phyloP scores from a whole-genome alignment of 768 basidiomycete genomes.

The Solioccasus polychromus region DNA sequence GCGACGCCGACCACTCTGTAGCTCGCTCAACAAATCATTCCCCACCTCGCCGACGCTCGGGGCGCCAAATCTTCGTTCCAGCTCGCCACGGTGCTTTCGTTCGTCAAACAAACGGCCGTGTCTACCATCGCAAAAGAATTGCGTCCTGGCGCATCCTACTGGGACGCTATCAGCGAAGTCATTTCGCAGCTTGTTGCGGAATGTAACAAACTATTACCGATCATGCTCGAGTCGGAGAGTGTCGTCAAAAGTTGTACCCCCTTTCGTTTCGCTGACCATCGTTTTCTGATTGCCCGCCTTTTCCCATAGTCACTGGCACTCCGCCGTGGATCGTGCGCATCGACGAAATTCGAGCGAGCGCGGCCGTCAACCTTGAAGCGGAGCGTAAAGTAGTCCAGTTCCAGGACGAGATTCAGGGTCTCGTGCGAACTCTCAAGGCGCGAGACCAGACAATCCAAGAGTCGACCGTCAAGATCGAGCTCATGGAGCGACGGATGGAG shows the following conservation, averaged over 20 bases:
- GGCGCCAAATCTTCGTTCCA: slow-evolving; percentile 76
- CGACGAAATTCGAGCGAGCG: slow-evolving; percentile 75
- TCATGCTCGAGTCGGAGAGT: slow-evolving; percentile 72
- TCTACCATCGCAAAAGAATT: slow-evolving; percentile 67
- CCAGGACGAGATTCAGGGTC: slow-evolving; percentile 86
- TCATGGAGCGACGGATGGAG: slow-evolving; percentile 93
- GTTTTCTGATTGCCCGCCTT: neutral
- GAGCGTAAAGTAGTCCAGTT: slow-evolving; percentile 84
- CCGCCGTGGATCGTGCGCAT: slow-evolving; percentile 87
- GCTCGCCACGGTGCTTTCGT: slow-evolving; percentile 62
- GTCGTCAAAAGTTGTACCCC: slow-evolving; percentile 66
- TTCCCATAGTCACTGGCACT: slow-evolving; percentile 56
- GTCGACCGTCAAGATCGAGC: slow-evolving; percentile 85
- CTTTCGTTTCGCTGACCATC: neutral
- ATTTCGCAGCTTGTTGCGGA: slow-evolving; percentile 71
- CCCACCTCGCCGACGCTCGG: slow-evolving; percentile 80
- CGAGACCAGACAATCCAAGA: slow-evolving; percentile 93
- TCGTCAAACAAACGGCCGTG: slow-evolving; percentile 70
- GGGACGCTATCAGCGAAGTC: slow-evolving; percentile 74
- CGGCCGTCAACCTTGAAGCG: slow-evolving; percentile 87
- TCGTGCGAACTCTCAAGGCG: slow-evolving; percentile 79
- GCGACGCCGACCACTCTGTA: slow-evolving; percentile 26
- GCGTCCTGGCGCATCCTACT: slow-evolving; percentile 63
- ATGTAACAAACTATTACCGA: slow-evolving; percentile 64
- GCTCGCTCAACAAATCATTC: slow-evolving; percentile 89